Conservation (phyloP, 2,329 filamentous ascomycete genomes). For the Alternaria tenuissima region DNA sequence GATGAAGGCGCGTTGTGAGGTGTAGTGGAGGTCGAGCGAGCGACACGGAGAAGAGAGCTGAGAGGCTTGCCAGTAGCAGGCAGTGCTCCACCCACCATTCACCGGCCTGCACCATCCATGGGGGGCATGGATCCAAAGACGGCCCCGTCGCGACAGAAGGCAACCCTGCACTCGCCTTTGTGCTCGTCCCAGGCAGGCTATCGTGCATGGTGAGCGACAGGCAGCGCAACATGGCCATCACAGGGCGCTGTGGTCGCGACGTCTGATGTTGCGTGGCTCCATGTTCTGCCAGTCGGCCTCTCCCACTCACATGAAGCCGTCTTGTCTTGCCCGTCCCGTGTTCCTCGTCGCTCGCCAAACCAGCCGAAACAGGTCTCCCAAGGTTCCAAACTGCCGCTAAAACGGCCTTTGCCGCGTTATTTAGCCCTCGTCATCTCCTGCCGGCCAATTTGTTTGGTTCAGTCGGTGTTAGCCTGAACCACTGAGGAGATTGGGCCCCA, state of each 20-base stretch:
- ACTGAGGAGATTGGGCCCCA: background rate
- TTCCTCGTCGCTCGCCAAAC: constrained; percentile 3
- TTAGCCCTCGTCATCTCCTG: constrained; percentile 3
- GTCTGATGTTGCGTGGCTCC: constrained; percentile 8
- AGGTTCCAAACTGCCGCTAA: constrained; percentile 12
- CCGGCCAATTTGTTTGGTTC: background rate
- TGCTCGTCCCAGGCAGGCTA: background rate
- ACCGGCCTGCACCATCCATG: constrained; percentile 23
- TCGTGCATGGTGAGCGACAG: background rate
- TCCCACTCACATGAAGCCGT: constrained; percentile 2
- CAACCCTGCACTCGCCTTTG: constrained; percentile 27
- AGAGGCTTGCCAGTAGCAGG: constrained; percentile 28
- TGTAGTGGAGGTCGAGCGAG: constrained; percentile 21
- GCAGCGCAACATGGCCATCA: background rate
- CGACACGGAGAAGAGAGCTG: constrained; percentile 25
- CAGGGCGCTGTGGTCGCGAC: background rate
- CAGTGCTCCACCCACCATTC: constrained; percentile 30
- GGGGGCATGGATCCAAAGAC: constrained; percentile 20
- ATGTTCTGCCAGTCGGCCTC: background rate
- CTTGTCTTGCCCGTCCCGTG: constrained; percentile 5
- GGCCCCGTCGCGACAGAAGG: constrained; percentile 28
- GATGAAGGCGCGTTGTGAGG: constrained; percentile 22
- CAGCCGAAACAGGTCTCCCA: constrained; percentile 6
- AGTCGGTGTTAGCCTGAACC: background rate
- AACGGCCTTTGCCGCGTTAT: constrained; percentile 13